phyloP scores from a whole-genome alignment of 2,329 filamentous ascomycete genomes.

The Camillea tinctor region DNA sequence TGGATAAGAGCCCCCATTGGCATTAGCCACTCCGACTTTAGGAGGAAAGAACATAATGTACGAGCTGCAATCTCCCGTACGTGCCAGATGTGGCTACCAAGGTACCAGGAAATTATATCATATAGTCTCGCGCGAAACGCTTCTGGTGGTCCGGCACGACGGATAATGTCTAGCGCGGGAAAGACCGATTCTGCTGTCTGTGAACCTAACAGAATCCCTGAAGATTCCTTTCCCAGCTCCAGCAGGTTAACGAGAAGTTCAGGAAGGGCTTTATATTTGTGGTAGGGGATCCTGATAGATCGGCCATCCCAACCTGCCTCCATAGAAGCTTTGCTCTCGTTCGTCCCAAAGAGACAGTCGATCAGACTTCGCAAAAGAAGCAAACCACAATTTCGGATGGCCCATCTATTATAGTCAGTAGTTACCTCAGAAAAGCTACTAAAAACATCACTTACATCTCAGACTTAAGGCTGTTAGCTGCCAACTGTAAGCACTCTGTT shows the following conservation, averaged over 20 bases:
- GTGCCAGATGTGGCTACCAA: slow-evolving; percentile 73
- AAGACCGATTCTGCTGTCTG: slow-evolving; percentile 70
- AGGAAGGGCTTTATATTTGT: slow-evolving; percentile 65
- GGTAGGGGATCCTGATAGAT: slow-evolving; percentile 65
- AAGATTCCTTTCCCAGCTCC: slow-evolving; percentile 46
- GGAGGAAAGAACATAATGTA: slow-evolving; percentile 64
- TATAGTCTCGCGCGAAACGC: slow-evolving; percentile 54
- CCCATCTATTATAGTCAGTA: slow-evolving; percentile 62
- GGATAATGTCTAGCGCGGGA: slow-evolving; percentile 77
- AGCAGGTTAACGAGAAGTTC: slow-evolving; percentile 64
- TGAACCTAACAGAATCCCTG: slow-evolving; percentile 30
- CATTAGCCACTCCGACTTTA: slow-evolving; percentile 49
- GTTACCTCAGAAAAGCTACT: background rate
- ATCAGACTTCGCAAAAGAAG: slow-evolving; percentile 86
- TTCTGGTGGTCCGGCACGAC: slow-evolving; percentile 66
- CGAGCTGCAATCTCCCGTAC: slow-evolving; percentile 77
- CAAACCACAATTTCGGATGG: slow-evolving; percentile 88
- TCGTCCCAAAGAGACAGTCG: slow-evolving; percentile 73
- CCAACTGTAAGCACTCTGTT: slow-evolving; percentile 72
- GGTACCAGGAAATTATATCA: slow-evolving; percentile 57
- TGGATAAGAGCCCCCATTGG: slow-evolving; percentile 39
- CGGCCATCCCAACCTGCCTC: slow-evolving; percentile 64
- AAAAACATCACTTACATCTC: slow-evolving; percentile 58
- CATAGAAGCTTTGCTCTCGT: slow-evolving; percentile 64
- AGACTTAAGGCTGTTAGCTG: slow-evolving; percentile 74